These are phyloP conservation scores for sweet orange (Citrus sinensis) DNA, from an alignment of 345 rosid species.

Conservation along the genomic window DVS_A1.0 CM039169.1:26923501-26924000, in stretches of 20 bases:
- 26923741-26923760: background rate
- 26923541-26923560: too few species aligned
- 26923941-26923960: background rate
- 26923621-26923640: too few species aligned
- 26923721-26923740: background rate
- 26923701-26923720: background rate
- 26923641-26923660: too few species aligned
- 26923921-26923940: background rate
- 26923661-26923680: too few species aligned
- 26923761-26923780: background rate
- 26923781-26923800: background rate
- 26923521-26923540: too few species aligned
- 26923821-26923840: background rate
- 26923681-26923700: fast-evolving
- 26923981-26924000: background rate
- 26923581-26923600: too few species aligned
- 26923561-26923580: too few species aligned
- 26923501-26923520: too few species aligned
- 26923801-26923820: background rate
- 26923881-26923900: background rate
- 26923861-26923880: background rate
- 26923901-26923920: background rate
- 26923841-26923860: background rate
- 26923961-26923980: background rate
- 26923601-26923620: too few species aligned